A percentile compares a stretch with the other conserved stretches of the same genome.
Evolutionary conservation across 2,329 filamentous ascomycete genomes (phyloP).

Genomic region (Colletotrichum sp.): DNA sequence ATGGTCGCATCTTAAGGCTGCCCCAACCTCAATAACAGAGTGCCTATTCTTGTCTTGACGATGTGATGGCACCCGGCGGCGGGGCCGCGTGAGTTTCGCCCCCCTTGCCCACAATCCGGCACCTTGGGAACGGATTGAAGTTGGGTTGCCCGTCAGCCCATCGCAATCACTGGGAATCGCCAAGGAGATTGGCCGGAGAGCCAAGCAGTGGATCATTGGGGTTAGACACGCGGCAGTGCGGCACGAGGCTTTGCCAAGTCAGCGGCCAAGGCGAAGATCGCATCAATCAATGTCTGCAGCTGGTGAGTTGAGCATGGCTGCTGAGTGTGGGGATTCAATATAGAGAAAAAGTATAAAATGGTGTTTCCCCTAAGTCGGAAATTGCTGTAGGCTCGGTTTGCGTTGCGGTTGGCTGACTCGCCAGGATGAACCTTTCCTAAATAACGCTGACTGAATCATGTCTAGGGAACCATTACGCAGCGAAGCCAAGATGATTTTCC

Average conservation of each 20-base stretch:
- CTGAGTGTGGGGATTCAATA: not conserved
- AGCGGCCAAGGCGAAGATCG: not conserved
- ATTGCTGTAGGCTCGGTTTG: not conserved
- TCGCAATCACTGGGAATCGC: not conserved
- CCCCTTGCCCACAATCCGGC: not conserved
- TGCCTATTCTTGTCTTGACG: not conserved
- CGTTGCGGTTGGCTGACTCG: not conserved
- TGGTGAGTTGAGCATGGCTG: not conserved
- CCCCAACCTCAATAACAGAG: not conserved
- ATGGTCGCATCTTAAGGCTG: not conserved
- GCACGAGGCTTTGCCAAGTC: not conserved
- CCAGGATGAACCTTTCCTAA: not conserved
- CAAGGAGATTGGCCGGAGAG: not conserved
- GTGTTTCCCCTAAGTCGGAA: not conserved
- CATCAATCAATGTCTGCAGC: not conserved
- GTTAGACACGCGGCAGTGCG: conserved; percentile 2
- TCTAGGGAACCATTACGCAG: not conserved
- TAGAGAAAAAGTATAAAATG: conserved; percentile 4
- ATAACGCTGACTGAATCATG: not conserved
- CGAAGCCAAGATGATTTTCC: not conserved
- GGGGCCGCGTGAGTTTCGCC: not conserved
- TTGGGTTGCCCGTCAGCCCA: not conserved
- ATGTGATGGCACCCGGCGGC: not conserved
- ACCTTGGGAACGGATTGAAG: not conserved
- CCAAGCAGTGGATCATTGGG: not conserved